These are phyloP conservation scores for Dothistroma septosporum DNA, from an alignment of 2,329 filamentous ascomycete species.

Conservation along the genomic window DNA sequence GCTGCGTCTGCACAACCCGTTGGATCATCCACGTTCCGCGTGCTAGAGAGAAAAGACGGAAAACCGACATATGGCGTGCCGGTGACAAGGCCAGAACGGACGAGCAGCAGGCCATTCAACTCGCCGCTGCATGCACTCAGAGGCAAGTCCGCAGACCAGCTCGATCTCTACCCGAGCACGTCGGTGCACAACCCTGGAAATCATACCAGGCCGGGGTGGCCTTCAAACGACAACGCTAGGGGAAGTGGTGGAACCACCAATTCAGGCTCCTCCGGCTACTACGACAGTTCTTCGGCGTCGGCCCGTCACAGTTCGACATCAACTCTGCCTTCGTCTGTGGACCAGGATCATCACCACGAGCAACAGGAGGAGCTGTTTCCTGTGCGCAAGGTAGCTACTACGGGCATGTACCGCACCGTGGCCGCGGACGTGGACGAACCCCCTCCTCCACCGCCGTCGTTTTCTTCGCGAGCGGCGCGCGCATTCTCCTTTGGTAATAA, in stretches of 20 bases:
- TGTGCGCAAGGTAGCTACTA: constrained; percentile 35
- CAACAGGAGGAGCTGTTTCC: constrained; percentile 36
- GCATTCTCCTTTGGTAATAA: constrained; percentile 52
- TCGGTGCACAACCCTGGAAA: constrained; percentile 15
- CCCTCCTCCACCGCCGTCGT: constrained; percentile 34
- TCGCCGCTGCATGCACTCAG: constrained; percentile 33
- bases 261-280: constrained; percentile 45
- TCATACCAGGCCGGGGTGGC: constrained; percentile 14
- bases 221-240: constrained; percentile 37
- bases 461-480: constrained; percentile 43
- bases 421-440: constrained; percentile 36
- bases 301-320: constrained; percentile 54
- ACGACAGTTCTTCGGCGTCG: constrained; percentile 41
- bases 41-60: constrained; percentile 50
- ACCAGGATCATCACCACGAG: constrained; percentile 36
- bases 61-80: constrained; percentile 33
- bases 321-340: constrained; percentile 54
- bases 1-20: constrained; percentile 16
- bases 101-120: constrained; percentile 33
- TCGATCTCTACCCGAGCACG: constrained; percentile 22
- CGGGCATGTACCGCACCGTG: constrained; percentile 41
- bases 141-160: constrained; percentile 34
- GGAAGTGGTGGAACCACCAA: constrained; percentile 49
- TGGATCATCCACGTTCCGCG: constrained; percentile 47
- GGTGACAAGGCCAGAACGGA: constrained; percentile 28